Evolutionary conservation across 257 asterid genomes (phyloP).

Genomic region (Fraxinus cuspidata): DNA sequence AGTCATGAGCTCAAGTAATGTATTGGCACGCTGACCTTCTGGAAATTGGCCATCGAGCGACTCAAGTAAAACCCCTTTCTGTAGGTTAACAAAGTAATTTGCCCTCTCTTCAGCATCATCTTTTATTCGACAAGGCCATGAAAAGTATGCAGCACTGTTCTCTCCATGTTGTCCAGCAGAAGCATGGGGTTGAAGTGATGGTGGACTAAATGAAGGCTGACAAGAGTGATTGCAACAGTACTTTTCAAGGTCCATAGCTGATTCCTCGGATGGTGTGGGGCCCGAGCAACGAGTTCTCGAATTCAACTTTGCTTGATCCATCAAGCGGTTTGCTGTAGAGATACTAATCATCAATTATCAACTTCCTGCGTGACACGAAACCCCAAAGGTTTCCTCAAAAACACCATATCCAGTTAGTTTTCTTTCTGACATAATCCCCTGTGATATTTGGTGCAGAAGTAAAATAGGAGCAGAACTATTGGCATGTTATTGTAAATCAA

Average conservation of each 20-base stretch:
- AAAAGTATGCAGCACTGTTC: conserved; percentile 86
- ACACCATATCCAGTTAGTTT: conserved; percentile 13
- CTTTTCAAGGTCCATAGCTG: conserved; percentile 83
- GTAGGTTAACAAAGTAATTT: conserved; percentile 86
- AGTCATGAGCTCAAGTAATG: conserved; percentile 95
- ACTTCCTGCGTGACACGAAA: conserved; percentile 19
- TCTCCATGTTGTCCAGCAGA: conserved; percentile 88
- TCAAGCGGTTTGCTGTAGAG: conserved; percentile 27
- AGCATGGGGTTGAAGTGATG: conserved; percentile 84
- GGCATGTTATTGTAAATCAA: conserved; percentile 1
- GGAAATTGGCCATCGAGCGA: conserved; percentile 67
- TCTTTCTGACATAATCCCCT: conserved; percentile 17
- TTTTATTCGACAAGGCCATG: conserved; percentile 93
- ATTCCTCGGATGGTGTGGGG: conserved; percentile 86
- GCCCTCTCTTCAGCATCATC: conserved; percentile 98
- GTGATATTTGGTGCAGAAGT: conserved; percentile 6
- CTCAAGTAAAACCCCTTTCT: conserved; percentile 84
- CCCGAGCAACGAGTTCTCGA: conserved; percentile 62
- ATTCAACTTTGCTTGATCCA: conserved; percentile 64
- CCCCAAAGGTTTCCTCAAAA: conserved; percentile 2
- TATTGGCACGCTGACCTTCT: conserved; percentile 84
- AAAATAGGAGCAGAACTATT: conserved; percentile 9
- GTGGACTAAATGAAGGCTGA: conserved; percentile 72
- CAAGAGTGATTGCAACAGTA: conserved; percentile 56
- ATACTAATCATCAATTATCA: conserved; percentile 27